These are phyloP conservation scores for Colletotrichum liaoningense DNA, from an alignment of 2,329 filamentous ascomycete species.

Conservation along the genomic window DNA sequence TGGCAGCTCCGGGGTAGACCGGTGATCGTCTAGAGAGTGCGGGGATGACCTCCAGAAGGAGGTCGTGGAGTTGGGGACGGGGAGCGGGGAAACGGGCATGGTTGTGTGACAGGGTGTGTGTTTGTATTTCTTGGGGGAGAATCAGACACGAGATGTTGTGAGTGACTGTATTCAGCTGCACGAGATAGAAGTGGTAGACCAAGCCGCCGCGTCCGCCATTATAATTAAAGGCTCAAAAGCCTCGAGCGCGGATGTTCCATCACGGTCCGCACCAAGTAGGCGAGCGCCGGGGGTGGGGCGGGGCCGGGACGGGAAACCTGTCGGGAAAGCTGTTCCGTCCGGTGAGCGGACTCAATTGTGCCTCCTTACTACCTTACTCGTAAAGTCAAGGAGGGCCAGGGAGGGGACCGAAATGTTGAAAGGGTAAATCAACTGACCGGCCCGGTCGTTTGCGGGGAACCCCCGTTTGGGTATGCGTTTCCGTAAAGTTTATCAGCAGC, in stretches of 20 bases:
- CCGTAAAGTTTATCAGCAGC: neutral
- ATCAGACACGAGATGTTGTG: neutral
- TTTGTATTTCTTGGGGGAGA: neutral
- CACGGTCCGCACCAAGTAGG: neutral
- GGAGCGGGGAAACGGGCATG: conserved; percentile 27
- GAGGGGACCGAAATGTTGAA: neutral
- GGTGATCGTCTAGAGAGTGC: conserved; percentile 36
- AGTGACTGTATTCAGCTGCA: neutral
- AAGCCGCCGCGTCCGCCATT: neutral
- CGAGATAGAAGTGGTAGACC: neutral
- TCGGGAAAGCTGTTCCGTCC: neutral
- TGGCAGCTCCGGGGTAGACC: conserved; percentile 34
- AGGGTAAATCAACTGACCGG: neutral
- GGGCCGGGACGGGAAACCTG: neutral
- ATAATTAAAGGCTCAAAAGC: neutral
- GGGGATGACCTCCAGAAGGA: conserved; percentile 38
- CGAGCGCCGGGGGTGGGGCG: neutral
- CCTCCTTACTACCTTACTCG: neutral
- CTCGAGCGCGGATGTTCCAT: too few relatives aligned
- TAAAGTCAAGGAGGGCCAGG: neutral
- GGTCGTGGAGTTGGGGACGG: conserved; percentile 33
- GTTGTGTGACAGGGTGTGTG: neutral
- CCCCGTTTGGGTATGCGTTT: neutral
- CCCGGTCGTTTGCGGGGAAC: neutral
- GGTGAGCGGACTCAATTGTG: neutral